Evolutionary conservation across 2,329 filamentous ascomycete species (phyloP).

Genomic region (Pseudovirgaria hyperparasitica): DNA sequence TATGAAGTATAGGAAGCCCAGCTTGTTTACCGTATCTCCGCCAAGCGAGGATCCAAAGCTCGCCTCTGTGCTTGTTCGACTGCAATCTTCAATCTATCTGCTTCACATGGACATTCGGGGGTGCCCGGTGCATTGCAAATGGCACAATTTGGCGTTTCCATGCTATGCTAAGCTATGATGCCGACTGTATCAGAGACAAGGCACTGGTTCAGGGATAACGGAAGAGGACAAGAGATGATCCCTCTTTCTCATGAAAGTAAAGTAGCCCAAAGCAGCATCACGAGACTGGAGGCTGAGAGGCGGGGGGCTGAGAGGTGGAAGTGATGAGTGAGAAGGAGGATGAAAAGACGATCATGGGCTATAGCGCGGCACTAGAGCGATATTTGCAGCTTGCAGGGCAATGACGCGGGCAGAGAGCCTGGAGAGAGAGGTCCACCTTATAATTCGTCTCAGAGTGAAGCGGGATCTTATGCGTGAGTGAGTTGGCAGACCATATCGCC

Average conservation of each 20-base stretch:
- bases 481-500: too few species aligned
- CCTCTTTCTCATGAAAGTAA: too few species aligned
- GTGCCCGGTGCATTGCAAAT: constrained; percentile 27
- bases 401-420: too few species aligned
- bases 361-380: too few species aligned
- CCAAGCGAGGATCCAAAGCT: constrained; percentile 22
- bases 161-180: constrained; percentile 14
- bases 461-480: too few species aligned
- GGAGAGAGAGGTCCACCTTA: too few species aligned
- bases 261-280: constrained; percentile 3
- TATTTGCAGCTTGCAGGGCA: too few species aligned
- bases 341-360: too few species aligned
- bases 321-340: too few species aligned
- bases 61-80: constrained; percentile 26
- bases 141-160: constrained; percentile 27
- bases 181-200: constrained; percentile 12
- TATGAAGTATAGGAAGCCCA: background rate
- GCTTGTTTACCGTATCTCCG: constrained; percentile 21
- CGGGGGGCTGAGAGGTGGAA: constrained; percentile 6
- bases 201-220: constrained; percentile 1
- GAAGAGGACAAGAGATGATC: constrained; percentile 3
- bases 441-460: too few species aligned
- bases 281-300: constrained; percentile 3
- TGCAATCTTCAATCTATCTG: constrained; percentile 25
- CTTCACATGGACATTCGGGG: constrained; percentile 26